A percentile compares a stretch with the other conserved stretches of the same genome.
These are phyloP conservation scores for Parietaria judaica DNA, from an alignment of 306 rosid species.

Conservation along the genomic window DNA sequence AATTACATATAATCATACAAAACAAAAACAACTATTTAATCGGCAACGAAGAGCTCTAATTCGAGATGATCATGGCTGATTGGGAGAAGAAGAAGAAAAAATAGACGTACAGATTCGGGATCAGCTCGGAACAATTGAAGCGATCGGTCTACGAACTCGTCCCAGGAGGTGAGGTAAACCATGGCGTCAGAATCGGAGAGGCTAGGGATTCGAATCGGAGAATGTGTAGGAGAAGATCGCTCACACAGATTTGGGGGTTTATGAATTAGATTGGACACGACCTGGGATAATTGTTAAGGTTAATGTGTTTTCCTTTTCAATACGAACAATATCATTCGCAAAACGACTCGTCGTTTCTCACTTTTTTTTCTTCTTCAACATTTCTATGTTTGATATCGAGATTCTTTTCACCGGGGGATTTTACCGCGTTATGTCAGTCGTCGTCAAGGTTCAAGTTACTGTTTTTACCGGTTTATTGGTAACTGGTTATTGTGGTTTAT, in stretches of 20 bases:
- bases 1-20: background rate
- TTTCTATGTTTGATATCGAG: too few species aligned
- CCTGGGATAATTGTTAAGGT: background rate
- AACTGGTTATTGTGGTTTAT: too few species aligned
- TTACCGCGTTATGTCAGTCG: too few species aligned
- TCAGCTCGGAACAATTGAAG: slow-evolving; percentile 78
- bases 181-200: slow-evolving; percentile 25
- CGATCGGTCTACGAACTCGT: slow-evolving; percentile 73
- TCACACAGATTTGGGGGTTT: background rate
- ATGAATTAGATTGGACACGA: background rate
- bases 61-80: too few species aligned
- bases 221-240: background rate
- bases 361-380: background rate
- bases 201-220: background rate
- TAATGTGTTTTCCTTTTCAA: background rate
- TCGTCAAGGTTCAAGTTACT: too few species aligned
- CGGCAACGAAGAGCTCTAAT: too few species aligned
- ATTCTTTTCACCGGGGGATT: too few species aligned
- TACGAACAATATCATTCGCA: background rate
- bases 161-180: slow-evolving; percentile 72
- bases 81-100: background rate
- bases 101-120: slow-evolving; percentile 52
- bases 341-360: background rate
- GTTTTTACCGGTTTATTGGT: too few species aligned
- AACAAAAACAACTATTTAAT: background rate